Evolutionary conservation across 2,329 filamentous ascomycete genomes (phyloP), one percentile per base, ranked within the genome.

Genomic region (Xylariaceae sp.): DNA sequence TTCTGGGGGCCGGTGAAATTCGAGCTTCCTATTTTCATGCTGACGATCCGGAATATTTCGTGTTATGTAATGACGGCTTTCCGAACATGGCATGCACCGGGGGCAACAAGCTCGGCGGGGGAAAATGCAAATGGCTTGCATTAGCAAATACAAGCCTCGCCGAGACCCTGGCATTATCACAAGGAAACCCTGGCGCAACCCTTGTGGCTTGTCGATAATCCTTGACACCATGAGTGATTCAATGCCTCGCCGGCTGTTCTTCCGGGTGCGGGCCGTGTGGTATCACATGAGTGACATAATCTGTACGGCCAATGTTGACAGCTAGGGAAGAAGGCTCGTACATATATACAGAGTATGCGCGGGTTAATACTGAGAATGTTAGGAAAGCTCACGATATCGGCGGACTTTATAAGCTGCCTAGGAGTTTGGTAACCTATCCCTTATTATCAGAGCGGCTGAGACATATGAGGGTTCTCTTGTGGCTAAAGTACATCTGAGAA

Each of bases 41-140:
- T 44, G 48, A 45, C 37, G 48, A 60, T 60, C 54, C 60, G 60
- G 60, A 57, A 62, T 37, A 50, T 54, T 14, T 18, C 43, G 51
- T 46, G 50, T 44, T 46, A n/a, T n/a, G n/a, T n/a, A 44, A 49
- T 53, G 44, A 56, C 47, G 45, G 51, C 43, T 50, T 54, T 47
- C 54, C 50, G 41, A 51, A 42, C 56, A 44, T 52, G 46, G 59
- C 23, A 21, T 46, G 51, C 49, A 44, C 6, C 47, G 21, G 50
- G 20, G 50, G 20, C 56, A 49, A 37, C 45, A 52, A 43, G 20
- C 20, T 37, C 43, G 40, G 20, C 44, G 40, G 52, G 56, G 44
- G 48, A 57, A 43, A 44, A 21, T 48, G 51, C 37, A 40, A 44
- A 43, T 48, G 44, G 56, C 59, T 59, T 57, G 54, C 50, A 60